phyloP scores from a whole-genome alignment of 2,329 filamentous ascomycete species.

The Allantophomopsis lycopodina region DNA sequence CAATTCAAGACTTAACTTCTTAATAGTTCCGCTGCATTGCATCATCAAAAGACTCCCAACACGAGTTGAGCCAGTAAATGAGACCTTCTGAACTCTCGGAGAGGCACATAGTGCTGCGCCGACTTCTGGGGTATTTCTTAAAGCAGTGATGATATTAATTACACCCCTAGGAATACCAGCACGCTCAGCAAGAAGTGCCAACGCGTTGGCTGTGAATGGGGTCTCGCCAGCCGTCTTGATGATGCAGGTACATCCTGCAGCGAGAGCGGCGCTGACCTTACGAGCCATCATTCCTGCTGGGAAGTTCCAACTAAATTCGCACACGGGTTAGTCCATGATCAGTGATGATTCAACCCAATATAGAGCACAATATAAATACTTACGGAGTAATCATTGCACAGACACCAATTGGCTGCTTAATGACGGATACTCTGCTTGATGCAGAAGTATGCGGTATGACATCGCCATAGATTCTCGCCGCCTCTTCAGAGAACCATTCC shows the following conservation, averaged over 20 bases:
- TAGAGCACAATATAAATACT: no score
- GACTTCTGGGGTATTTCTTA: slow-evolving; percentile 24
- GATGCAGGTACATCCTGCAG: slow-evolving; percentile 75
- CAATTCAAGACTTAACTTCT: slow-evolving; percentile 27
- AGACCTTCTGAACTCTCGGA: slow-evolving; percentile 26
- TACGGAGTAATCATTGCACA: slow-evolving; percentile 7
- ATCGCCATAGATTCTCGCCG: slow-evolving; percentile 13
- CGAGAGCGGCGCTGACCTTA: slow-evolving; percentile 46
- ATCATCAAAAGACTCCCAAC: slow-evolving; percentile 23
- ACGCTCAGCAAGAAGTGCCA: slow-evolving; percentile 61
- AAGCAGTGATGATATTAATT: slow-evolving; percentile 47
- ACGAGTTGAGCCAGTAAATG: slow-evolving; percentile 51
- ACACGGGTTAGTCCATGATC: no score
- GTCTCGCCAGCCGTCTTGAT: slow-evolving; percentile 83
- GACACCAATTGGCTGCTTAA: slow-evolving; percentile 10
- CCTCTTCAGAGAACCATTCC: slow-evolving; percentile 49
- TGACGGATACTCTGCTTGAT: slow-evolving; percentile 5
- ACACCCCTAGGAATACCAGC: slow-evolving; percentile 67
- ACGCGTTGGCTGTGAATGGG: slow-evolving; percentile 57
- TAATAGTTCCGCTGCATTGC: slow-evolving; percentile 21
- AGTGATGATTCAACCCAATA: no score
- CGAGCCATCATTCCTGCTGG: slow-evolving; percentile 34
- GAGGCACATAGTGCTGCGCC: slow-evolving; percentile 22
- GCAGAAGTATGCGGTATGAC: background rate
- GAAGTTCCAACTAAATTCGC: no score